phyloP scores from a whole-genome alignment of 1,284 basidiomycete species.

The Fomitopsis palustris region DNA sequence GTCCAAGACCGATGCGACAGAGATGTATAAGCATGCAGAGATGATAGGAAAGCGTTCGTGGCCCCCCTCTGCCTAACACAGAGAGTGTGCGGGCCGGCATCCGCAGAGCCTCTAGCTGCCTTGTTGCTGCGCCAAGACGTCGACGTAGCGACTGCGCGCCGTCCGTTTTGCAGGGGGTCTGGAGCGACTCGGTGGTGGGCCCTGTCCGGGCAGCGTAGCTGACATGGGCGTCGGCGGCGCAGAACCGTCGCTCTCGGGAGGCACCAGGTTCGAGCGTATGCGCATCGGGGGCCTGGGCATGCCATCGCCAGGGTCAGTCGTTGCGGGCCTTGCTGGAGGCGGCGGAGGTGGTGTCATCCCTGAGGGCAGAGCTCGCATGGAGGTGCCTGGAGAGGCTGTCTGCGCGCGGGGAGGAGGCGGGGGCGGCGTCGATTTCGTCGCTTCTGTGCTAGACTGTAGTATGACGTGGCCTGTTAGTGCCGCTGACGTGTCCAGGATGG shows the following conservation, averaged over 20 bases:
- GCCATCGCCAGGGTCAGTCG: conserved; percentile 52
- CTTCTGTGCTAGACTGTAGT: conserved; percentile 47
- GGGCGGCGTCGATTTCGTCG: conserved; percentile 46
- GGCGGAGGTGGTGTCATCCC: conserved; percentile 38
- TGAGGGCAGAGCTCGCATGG: conserved; percentile 24
- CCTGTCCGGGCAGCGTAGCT: conserved; percentile 36
- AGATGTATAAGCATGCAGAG: conserved; percentile 3
- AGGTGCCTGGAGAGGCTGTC: conserved; percentile 72
- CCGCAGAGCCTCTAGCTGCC: conserved; percentile 5
- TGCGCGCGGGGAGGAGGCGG: conserved; percentile 73
- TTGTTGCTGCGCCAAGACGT: conserved; percentile 68
- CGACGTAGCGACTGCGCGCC: conserved; percentile 80
- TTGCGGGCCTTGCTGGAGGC: conserved; percentile 49
- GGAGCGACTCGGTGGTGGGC: conserved; percentile 47
- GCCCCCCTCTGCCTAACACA: background rate
- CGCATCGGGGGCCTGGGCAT: conserved; percentile 50
- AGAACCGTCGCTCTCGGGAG: conserved; percentile 33
- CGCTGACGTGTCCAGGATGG: background rate
- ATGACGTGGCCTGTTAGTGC: background rate
- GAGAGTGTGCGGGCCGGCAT: background rate
- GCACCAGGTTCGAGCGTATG: conserved; percentile 63
- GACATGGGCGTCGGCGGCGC: conserved; percentile 23
- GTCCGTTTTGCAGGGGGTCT: conserved; percentile 70
- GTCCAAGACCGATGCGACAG: background rate
- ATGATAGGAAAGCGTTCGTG: background rate